A percentile compares a stretch with the other conserved stretches of the same genome.
These are phyloP conservation scores for Phylloporus rhodoxanthus DNA, from an alignment of 768 basidiomycete genomes.

Conservation along the genomic window DNA sequence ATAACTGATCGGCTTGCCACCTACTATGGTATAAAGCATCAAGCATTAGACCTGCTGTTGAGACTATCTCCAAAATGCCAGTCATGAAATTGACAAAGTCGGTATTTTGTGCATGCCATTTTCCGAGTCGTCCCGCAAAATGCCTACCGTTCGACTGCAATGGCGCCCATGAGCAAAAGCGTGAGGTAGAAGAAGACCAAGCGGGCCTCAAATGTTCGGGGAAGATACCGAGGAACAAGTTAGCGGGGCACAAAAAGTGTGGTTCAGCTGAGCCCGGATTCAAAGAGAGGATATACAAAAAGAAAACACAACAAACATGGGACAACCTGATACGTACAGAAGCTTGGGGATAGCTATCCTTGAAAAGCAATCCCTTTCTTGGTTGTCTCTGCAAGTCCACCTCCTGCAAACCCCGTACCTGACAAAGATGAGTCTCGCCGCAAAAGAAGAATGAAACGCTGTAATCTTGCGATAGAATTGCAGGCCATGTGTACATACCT, in stretches of 20 bases:
- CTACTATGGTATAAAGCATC: too few species aligned
- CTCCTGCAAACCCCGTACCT: slow-evolving; percentile 93
- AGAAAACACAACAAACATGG: neutral
- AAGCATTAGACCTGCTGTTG: too few species aligned
- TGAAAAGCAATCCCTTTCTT: slow-evolving; percentile 82
- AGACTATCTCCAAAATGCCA: too few species aligned
- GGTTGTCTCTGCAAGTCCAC: slow-evolving; percentile 87
- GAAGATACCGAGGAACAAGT: neutral
- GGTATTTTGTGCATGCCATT: too few species aligned
- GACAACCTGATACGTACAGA: slow-evolving; percentile 2
- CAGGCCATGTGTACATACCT: slow-evolving; percentile 43
- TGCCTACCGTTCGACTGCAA: too few species aligned
- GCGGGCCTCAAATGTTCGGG: neutral
- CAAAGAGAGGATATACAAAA: slow-evolving; percentile 2
- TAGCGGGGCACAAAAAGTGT: neutral
- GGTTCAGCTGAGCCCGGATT: neutral
- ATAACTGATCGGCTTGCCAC: too few species aligned
- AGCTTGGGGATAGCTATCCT: slow-evolving; percentile 40
- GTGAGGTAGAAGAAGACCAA: too few species aligned
- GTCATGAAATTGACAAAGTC: too few species aligned
- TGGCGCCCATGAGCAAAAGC: neutral
- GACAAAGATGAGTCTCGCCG: slow-evolving; percentile 3
- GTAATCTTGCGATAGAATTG: neutral
- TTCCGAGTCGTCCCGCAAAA: too few species aligned
- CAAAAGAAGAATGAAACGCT: neutral